These are phyloP conservation scores for Diaporthe sp. DNA, from an alignment of 2,329 filamentous ascomycete species.

Conservation along the genomic window DNA sequence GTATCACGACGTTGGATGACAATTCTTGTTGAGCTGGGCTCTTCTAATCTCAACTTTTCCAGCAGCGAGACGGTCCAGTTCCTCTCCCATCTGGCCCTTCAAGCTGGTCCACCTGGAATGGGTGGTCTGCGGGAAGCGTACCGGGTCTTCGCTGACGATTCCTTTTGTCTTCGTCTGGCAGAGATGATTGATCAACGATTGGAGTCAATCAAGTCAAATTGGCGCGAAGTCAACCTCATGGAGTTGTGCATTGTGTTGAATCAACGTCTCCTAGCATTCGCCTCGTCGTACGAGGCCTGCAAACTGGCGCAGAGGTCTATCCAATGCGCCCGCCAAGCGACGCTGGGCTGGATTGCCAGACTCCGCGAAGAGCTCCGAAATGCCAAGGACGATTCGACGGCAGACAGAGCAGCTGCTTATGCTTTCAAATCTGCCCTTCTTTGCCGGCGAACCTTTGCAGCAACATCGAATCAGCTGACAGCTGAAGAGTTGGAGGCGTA, in stretches of 20 bases:
- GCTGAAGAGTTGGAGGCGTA: conserved; percentile 43
- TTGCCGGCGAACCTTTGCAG: conserved; percentile 53
- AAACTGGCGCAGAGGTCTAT: conserved; percentile 49
- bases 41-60: conserved; percentile 69
- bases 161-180: conserved; percentile 60
- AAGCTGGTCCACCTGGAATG: conserved; percentile 61
- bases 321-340: conserved; percentile 51
- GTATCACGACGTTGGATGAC: conserved; percentile 57
- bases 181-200: conserved; percentile 58
- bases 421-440: conserved; percentile 57
- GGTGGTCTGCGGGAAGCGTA: conserved; percentile 58
- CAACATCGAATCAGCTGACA: background rate
- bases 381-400: conserved; percentile 48
- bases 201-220: conserved; percentile 60
- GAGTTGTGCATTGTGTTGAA: conserved; percentile 63
- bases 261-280: conserved; percentile 50
- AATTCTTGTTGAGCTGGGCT: conserved; percentile 61
- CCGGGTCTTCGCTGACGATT: conserved; percentile 56
- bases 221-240: conserved; percentile 70
- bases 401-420: conserved; percentile 53
- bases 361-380: conserved; percentile 57
- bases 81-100: conserved; percentile 61
- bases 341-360: conserved; percentile 59
- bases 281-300: background rate
- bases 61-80: conserved; percentile 60